Conservation (phyloP, 2,329 filamentous ascomycete genomes). For the Fusarium chlamydosporum region DNA sequence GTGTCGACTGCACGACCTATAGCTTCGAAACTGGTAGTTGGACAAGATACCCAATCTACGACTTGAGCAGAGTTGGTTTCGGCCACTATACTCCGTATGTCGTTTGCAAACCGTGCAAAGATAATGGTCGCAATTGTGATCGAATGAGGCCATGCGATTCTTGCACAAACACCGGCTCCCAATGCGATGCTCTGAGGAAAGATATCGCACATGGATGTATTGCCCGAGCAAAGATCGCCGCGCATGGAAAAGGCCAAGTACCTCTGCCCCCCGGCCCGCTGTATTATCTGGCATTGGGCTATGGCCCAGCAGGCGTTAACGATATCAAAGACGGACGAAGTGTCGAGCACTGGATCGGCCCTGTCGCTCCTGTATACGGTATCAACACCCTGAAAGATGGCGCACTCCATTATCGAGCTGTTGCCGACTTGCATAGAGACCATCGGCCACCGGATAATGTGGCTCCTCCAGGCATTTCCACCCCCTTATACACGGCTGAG, state of each 20-base stretch:
- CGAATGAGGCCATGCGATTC: slow-evolving; percentile 57
- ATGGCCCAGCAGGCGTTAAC: slow-evolving; percentile 48
- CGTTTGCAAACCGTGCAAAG: slow-evolving; percentile 40
- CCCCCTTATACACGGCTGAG: neutral
- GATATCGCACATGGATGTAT: slow-evolving; percentile 17
- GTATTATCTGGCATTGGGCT: slow-evolving; percentile 56
- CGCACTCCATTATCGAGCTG: neutral
- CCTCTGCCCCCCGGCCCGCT: slow-evolving; percentile 42
- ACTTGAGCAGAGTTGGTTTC: slow-evolving; percentile 54
- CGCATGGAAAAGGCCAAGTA: too few relatives aligned
- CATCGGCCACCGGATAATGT: slow-evolving; percentile 27
- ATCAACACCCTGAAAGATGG: neutral
- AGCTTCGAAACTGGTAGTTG: too few relatives aligned
- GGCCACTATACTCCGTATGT: slow-evolving; percentile 50
- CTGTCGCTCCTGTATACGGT: slow-evolving; percentile 36
- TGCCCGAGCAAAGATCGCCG: neutral
- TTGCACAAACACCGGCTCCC: slow-evolving; percentile 40
- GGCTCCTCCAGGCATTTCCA: neutral
- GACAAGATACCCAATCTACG: slow-evolving; percentile 39
- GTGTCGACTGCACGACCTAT: slow-evolving; percentile 49
- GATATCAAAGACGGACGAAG: slow-evolving; percentile 40
- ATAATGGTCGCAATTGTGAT: slow-evolving; percentile 52
- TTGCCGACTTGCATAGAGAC: slow-evolving; percentile 8
- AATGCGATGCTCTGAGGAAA: slow-evolving; percentile 13
- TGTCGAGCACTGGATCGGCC: slow-evolving; percentile 47